phyloP scores from a whole-genome alignment of 2,329 filamentous ascomycete species.

The Lachnellula subtilissima region DNA sequence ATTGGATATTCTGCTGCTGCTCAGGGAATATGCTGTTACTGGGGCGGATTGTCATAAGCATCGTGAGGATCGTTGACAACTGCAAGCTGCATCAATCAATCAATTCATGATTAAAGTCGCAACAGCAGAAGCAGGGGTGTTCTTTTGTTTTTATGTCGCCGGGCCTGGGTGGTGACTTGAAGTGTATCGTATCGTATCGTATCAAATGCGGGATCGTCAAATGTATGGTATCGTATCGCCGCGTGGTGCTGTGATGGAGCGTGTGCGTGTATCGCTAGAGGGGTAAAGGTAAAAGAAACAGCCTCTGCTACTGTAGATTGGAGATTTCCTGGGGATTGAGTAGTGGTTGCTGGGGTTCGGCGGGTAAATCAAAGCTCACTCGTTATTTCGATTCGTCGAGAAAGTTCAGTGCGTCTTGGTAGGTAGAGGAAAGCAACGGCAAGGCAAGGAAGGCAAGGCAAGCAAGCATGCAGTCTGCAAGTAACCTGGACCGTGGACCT shows the following conservation, averaged over 20 bases:
- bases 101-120: conserved; percentile 20
- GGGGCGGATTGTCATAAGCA: conserved; percentile 45
- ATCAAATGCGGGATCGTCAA: background rate
- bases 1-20: conserved; percentile 25
- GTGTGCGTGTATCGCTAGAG: conserved; percentile 15
- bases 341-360: conserved; percentile 18
- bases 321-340: conserved; percentile 10
- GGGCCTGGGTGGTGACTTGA: too few species aligned
- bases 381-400: conserved; percentile 17
- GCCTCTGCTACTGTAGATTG: conserved; percentile 14
- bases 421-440: background rate
- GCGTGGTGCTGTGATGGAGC: conserved; percentile 4
- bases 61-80: conserved; percentile 36
- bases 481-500: background rate
- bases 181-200: background rate
- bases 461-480: background rate
- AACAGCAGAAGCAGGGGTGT: background rate
- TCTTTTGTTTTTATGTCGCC: background rate
- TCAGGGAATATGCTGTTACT: conserved; percentile 29
- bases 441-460: background rate
- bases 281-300: conserved; percentile 17
- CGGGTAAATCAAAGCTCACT: conserved; percentile 16
- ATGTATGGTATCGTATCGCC: conserved; percentile 4
- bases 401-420: conserved; percentile 12
- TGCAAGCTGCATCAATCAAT: conserved; percentile 17